A percentile compares a stretch with the other conserved stretches of the same genome.
Evolutionary conservation across 176 grass and related monocot species (phyloP).

Genomic region (Oryza brachyantha): DNA sequence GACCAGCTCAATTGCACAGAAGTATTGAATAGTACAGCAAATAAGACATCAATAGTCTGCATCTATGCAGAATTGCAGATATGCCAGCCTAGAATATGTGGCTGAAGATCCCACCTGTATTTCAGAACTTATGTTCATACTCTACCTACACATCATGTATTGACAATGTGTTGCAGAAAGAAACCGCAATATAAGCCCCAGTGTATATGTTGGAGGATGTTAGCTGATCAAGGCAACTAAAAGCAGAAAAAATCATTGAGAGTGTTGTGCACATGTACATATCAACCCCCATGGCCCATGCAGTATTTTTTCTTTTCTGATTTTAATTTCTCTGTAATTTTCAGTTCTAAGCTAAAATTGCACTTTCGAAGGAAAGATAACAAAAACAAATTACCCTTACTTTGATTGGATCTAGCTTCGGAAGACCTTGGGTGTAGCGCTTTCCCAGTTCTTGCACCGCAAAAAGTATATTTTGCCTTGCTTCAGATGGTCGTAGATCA

Average conservation of each 20-base stretch:
- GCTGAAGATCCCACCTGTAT: slow-evolving; percentile 6
- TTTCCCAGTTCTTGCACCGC: slow-evolving; percentile 92
- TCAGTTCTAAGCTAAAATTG: background rate
- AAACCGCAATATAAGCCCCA: background rate
- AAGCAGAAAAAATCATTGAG: background rate
- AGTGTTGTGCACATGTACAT: background rate
- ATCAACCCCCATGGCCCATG: background rate
- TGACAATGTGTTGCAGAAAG: slow-evolving; percentile 21
- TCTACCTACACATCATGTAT: background rate
- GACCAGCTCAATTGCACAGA: background rate
- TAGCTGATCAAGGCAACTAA: background rate
- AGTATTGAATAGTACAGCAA: slow-evolving; percentile 28
- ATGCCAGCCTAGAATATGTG: slow-evolving; percentile 14
- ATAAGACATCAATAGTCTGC: background rate
- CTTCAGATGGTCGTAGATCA: slow-evolving; percentile 86
- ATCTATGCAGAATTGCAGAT: background rate
- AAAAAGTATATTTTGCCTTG: slow-evolving; percentile 91
- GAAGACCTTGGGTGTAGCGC: slow-evolving; percentile 90
- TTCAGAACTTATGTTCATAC: background rate
- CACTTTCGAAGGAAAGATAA: slow-evolving; percentile 20
- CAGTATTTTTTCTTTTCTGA: background rate
- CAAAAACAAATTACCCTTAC: slow-evolving; percentile 38
- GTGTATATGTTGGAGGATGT: background rate
- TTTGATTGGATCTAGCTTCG: slow-evolving; percentile 86
- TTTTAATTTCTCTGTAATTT: background rate